These are phyloP conservation scores for Microdochium trichocladiopsis DNA, from an alignment of 2,329 filamentous ascomycete species.

Conservation along the genomic window DNA sequence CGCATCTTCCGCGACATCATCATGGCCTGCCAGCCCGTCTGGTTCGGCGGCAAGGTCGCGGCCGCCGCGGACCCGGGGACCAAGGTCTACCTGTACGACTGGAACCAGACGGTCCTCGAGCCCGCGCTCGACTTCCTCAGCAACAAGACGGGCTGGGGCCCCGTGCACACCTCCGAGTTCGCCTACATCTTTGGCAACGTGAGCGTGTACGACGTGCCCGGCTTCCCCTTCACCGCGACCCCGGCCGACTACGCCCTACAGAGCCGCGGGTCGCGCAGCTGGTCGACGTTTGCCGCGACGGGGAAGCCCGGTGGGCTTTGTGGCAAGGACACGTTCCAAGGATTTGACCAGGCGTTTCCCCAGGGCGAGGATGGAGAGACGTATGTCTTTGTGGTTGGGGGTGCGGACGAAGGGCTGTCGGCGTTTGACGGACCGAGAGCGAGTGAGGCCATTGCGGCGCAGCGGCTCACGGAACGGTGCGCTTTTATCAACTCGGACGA, in stretches of 20 bases:
- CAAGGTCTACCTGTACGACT: constrained; percentile 39
- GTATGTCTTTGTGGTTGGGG: constrained; percentile 35
- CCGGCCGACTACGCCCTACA: constrained; percentile 30
- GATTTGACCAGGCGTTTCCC: constrained; percentile 30
- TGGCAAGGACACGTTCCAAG: constrained; percentile 25
- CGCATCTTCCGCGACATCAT: constrained; percentile 44
- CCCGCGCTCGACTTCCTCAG: constrained; percentile 25
- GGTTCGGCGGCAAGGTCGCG: constrained; percentile 30
- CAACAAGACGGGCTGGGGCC: constrained; percentile 30
- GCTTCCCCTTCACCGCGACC: constrained; percentile 26
- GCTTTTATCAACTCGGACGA: constrained; percentile 35
- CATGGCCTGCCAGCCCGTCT: constrained; percentile 39
- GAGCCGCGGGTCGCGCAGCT: constrained; percentile 32
- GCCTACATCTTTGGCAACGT: constrained; percentile 43
- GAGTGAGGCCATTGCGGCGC: constrained; percentile 24
- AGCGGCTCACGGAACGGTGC: constrained; percentile 39
- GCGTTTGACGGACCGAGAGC: constrained; percentile 25
- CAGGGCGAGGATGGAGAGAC: constrained; percentile 9
- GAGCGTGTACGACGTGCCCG: constrained; percentile 30
- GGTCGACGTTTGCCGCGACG: constrained; percentile 35
- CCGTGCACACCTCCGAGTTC: constrained; percentile 45
- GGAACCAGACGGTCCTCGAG: constrained; percentile 47
- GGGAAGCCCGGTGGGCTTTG: constrained; percentile 22
- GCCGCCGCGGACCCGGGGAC: constrained; percentile 17
- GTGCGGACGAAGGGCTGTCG: constrained; percentile 32